A percentile compares a stretch with the other conserved stretches of the same genome.
phyloP scores from a whole-genome alignment of 768 basidiomycete species.

The Sarcomyxa edulis region DNA sequence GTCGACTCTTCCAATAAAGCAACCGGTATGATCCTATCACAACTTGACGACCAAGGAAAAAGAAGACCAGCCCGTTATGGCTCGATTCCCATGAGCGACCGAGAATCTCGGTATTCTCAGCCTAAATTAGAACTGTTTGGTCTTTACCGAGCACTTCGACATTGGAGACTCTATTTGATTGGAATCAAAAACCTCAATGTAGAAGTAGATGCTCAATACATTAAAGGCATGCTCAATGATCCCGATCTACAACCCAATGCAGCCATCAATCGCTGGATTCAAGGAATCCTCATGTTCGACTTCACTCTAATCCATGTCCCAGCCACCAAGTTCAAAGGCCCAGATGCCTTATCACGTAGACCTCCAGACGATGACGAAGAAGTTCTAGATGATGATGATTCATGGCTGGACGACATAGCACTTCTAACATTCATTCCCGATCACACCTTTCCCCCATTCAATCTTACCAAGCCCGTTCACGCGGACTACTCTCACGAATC shows the following conservation, averaged over 20 bases:
- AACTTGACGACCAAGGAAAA: constrained; percentile 18
- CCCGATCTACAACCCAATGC: constrained; percentile 25
- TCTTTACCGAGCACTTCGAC: constrained; percentile 19
- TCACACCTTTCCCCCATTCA: too few relatives aligned
- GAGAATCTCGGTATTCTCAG: constrained; percentile 24
- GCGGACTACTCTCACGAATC: too few relatives aligned
- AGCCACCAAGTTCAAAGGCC: constrained; percentile 19
- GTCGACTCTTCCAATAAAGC: constrained; percentile 26
- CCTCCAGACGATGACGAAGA: constrained; percentile 11
- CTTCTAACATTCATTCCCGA: too few relatives aligned
- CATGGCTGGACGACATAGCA: constrained; percentile 10
- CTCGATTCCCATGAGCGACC: constrained; percentile 23
- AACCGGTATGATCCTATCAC: constrained; percentile 24
- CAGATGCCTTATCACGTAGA: constrained; percentile 27
- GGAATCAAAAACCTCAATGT: constrained; percentile 20
- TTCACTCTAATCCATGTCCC: constrained; percentile 29
- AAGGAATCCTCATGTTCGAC: constrained; percentile 24
- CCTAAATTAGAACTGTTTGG: constrained; percentile 27
- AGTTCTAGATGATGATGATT: constrained; percentile 20
- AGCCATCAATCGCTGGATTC: constrained; percentile 27
- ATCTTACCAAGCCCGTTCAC: too few relatives aligned
- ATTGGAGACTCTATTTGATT: constrained; percentile 20
- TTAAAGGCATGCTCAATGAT: constrained; percentile 28
- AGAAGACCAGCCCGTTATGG: constrained; percentile 21
- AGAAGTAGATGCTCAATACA: constrained; percentile 28